Evolutionary conservation across 768 basidiomycete genomes (phyloP), one percentile per base, ranked within the genome.

Genomic region (Mycena olivaceomarginata): DNA sequence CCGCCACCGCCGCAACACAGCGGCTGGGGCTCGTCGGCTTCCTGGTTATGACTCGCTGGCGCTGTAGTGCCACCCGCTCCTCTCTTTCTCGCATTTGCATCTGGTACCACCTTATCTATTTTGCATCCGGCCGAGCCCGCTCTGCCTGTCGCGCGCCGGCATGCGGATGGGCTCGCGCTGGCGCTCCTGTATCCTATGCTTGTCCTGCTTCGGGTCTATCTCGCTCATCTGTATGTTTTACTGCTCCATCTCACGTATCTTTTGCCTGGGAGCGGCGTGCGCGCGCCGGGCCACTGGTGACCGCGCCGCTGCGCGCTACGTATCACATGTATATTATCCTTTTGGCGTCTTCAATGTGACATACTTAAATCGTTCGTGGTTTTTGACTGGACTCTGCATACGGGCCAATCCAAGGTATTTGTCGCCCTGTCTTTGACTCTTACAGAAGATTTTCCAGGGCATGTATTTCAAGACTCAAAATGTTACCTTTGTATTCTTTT

Each of bases 181-280:
- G 79, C 86, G 83, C 85, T 85, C 82, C 83, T 83, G 83, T 64
- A 65, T 77, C 31, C 67, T 46, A 77, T 77, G 72, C 65, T 60
- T 9, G 25, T 68, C 62, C 67, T 89, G 82, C 85, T 89, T 76
- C 86, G 86, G 82, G 80, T 89, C 79, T 89, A 88, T 80, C 82
- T 88, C 79, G 79, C 88, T 71, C 85, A 89, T 80, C 80, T 89
- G 83, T 89, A 89, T 81, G 83, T 85, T 73, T 67, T 89, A 75
- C 79, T 89, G 66, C 78, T 87, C 79, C 85, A 86, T 80, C 80
- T 88, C 80, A 83, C 77, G 20, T 73, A 74, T 73, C 45, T 73
- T 9, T 64, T 77, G 3, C 72, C 68, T 46, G 72, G 72, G 11
- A 67, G 72, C 63, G 67, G 72, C 37, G 59, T 56, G 43, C 71